Conservation (phyloP, 805 yeast species). For the Soucietia sequanensis region DNA sequence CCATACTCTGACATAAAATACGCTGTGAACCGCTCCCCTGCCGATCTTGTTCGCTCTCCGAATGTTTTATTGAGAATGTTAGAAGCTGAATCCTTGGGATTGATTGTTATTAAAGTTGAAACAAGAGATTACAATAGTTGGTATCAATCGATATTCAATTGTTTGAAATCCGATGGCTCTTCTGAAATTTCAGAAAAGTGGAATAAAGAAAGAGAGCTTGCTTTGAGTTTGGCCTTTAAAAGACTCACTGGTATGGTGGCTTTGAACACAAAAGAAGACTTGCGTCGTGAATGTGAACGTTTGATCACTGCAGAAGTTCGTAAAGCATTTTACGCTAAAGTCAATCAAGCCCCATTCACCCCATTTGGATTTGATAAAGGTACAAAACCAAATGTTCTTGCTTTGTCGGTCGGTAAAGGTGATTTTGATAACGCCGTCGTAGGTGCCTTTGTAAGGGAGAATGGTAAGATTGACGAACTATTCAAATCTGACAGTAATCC, state of each 20-base stretch:
- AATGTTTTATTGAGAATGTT: conserved; percentile 85
- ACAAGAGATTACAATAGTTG: conserved; percentile 44
- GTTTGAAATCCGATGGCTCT: conserved; percentile 73
- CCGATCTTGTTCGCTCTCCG: conserved; percentile 72
- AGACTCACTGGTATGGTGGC: conserved; percentile 66
- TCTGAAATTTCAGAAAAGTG: conserved; percentile 75
- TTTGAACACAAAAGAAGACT: conserved; percentile 76
- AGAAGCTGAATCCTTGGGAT: conserved; percentile 82
- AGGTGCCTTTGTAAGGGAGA: conserved; percentile 75
- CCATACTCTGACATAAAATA: conserved; percentile 89
- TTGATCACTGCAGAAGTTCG: conserved; percentile 69
- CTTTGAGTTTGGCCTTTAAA: conserved; percentile 65
- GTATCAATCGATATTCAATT: conserved; percentile 41
- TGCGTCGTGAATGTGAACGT: conserved; percentile 74
- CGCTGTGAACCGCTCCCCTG: conserved; percentile 75
- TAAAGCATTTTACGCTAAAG: conserved; percentile 59
- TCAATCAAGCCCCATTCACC: conserved; percentile 92
- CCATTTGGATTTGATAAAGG: conserved; percentile 79
- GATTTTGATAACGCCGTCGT: conserved; percentile 81
- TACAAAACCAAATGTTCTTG: conserved; percentile 78
- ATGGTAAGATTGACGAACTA: conserved; percentile 73
- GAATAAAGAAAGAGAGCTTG: conserved; percentile 72
- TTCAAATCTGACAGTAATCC: conserved; percentile 78
- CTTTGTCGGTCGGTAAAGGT: conserved; percentile 86
- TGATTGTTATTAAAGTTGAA: conserved; percentile 62